A percentile compares a stretch with the other conserved stretches of the same genome.
Evolutionary conservation across 768 basidiomycete genomes (phyloP).

Genomic region (Russula ochroleuca): DNA sequence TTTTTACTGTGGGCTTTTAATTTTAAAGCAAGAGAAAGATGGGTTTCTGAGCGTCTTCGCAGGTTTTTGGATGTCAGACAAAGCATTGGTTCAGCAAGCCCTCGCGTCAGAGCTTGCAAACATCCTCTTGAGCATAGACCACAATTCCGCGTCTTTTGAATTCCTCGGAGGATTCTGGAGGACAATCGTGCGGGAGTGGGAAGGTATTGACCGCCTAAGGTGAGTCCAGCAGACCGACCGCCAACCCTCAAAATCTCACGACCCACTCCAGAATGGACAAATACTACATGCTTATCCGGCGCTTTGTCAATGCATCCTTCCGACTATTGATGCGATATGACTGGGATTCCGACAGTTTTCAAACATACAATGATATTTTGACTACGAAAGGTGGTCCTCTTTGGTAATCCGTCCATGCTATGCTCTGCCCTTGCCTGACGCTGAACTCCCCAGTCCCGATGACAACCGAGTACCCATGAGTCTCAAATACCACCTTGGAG

Average conservation of each 20-base stretch:
- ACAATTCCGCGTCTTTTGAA: constrained; percentile 53
- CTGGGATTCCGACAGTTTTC: constrained; percentile 58
- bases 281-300: constrained; percentile 90
- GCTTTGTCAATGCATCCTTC: constrained; percentile 84
- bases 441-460: constrained; percentile 45
- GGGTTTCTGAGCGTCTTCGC: constrained; percentile 13
- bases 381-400: constrained; percentile 69
- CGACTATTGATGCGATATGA: constrained; percentile 62
- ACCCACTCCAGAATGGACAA: constrained; percentile 80
- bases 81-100: constrained; percentile 91
- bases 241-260: constrained; percentile 28
- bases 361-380: constrained; percentile 68
- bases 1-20: constrained; percentile 73
- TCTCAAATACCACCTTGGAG: constrained; percentile 79
- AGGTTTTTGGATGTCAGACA: constrained; percentile 99
- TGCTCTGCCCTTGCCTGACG: background rate
- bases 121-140: constrained; percentile 64
- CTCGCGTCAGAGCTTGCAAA: constrained; percentile 83
- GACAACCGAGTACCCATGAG: constrained; percentile 73
- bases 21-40: background rate
- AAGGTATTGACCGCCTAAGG: constrained; percentile 86
- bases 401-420: constrained; percentile 45
- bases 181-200: constrained; percentile 88
- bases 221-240: constrained; percentile 32
- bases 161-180: constrained; percentile 93